Evolutionary conservation across 495 filamentous ascomycete genomes (phyloP).

Genomic region (Aspergillus nanangensis): DNA sequence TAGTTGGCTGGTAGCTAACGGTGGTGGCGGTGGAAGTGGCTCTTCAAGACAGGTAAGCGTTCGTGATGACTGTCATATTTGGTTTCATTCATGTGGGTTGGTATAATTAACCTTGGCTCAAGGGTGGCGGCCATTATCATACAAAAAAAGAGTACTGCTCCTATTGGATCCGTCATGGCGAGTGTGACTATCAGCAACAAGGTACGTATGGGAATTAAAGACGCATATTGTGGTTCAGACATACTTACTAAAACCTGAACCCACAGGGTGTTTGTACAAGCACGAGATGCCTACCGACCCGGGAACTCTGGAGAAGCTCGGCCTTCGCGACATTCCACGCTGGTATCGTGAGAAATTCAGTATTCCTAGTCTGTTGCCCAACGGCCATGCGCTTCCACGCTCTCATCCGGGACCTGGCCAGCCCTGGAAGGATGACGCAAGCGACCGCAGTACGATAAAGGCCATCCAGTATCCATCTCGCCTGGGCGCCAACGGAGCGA

Average conservation of each 20-base stretch:
- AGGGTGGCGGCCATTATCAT: conserved; percentile 9
- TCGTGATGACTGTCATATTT: background rate
- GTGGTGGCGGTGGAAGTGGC: conserved; percentile 2
- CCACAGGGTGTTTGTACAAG: conserved; percentile 67
- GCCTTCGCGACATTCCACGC: conserved; percentile 50
- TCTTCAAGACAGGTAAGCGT: conserved; percentile 17
- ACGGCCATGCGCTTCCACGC: conserved; percentile 13
- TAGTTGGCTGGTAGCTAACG: conserved; percentile 14
- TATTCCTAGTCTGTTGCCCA: conserved; percentile 25
- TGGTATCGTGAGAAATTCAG: conserved; percentile 51
- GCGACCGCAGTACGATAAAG: conserved; percentile 10
- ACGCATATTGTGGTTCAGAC: background rate
- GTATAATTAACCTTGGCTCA: conserved; percentile 6
- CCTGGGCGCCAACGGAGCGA: conserved; percentile 7
- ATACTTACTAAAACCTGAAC: conserved; percentile 5
- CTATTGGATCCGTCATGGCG: conserved; percentile 79
- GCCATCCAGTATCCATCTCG: conserved; percentile 20
- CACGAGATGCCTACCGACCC: conserved; percentile 76
- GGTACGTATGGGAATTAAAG: conserved; percentile 26
- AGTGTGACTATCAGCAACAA: conserved; percentile 79
- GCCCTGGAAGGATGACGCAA: conserved; percentile 13
- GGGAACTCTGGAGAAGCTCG: conserved; percentile 56
- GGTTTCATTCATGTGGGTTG: no score
- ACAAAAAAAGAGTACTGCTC: conserved; percentile 74
- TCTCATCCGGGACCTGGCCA: conserved; percentile 6